Conservation (phyloP, 257 asterid genomes). For the Nicotiana benthamiana region DNA sequence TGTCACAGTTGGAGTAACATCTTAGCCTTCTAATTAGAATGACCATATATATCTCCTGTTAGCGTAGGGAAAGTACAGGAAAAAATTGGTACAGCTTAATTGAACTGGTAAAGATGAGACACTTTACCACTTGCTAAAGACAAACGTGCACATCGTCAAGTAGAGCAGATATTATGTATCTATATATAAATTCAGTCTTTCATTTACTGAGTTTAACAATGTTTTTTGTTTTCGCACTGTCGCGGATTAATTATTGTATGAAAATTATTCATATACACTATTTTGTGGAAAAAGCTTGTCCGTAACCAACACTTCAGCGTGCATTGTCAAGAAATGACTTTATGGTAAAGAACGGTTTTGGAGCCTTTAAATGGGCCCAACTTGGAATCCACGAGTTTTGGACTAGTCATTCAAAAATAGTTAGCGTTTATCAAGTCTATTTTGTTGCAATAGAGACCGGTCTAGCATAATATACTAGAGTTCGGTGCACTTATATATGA, state of each 20-base stretch:
- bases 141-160: not conserved
- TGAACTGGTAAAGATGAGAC: not conserved
- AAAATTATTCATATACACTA: not conserved
- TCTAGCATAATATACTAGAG: too few relatives aligned
- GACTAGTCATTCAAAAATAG: too few relatives aligned
- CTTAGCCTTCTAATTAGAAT: not conserved
- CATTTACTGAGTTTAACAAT: not conserved
- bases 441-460: too few relatives aligned
- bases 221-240: not conserved
- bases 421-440: too few relatives aligned
- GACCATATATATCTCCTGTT: too few relatives aligned
- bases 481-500: too few relatives aligned
- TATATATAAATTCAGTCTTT: not conserved
- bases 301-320: not conserved
- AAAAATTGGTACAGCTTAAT: not conserved
- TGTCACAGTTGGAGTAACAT: not conserved
- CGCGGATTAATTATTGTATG: not conserved
- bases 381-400: too few relatives aligned
- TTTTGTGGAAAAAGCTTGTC: not conserved
- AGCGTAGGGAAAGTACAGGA: not conserved
- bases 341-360: not conserved
- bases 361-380: not conserved
- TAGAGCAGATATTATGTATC: too few relatives aligned
- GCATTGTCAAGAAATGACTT: not conserved
- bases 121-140: not conserved